phyloP scores from a whole-genome alignment of 148 eudicot genomes.

The Fagopyrum tataricum region DNA sequence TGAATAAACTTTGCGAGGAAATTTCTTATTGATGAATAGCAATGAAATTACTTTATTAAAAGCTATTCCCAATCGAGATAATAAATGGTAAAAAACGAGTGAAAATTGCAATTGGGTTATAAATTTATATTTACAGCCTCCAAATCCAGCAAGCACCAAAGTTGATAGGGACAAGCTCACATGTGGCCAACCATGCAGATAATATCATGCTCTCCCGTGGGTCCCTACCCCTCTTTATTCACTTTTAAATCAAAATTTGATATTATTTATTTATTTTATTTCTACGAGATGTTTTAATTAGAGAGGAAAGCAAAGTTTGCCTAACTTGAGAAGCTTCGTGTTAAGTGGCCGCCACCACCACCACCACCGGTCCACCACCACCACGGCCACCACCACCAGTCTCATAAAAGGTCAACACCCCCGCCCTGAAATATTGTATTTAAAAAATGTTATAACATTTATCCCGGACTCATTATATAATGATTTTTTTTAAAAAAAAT shows the following conservation, averaged over 20 bases:
- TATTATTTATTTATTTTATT: no score
- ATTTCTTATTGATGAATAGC: no score
- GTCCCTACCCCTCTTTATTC: neutral
- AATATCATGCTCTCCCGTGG: neutral
- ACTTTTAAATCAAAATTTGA: neutral
- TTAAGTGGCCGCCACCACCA: neutral
- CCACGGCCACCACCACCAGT: neutral
- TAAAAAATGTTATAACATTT: no score
- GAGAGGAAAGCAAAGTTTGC: neutral
- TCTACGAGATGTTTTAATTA: neutral
- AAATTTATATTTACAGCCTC: neutral
- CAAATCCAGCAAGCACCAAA: conserved; percentile 1
- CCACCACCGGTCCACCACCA: neutral
- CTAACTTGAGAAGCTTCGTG: conserved; percentile 2
- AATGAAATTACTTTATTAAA: no score
- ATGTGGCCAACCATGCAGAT: conserved; percentile 1
- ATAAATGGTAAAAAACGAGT: no score
- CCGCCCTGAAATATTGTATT: neutral
- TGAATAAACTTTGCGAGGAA: no score
- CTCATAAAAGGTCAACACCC: neutral
- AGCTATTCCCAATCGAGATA: no score
- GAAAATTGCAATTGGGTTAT: neutral
- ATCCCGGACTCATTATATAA: no score
- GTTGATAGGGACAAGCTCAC: neutral
- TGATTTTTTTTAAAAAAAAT: no score